Evolutionary conservation across 2,329 filamentous ascomycete genomes (phyloP).

Genomic region (Dactylellina haptotyla): DNA sequence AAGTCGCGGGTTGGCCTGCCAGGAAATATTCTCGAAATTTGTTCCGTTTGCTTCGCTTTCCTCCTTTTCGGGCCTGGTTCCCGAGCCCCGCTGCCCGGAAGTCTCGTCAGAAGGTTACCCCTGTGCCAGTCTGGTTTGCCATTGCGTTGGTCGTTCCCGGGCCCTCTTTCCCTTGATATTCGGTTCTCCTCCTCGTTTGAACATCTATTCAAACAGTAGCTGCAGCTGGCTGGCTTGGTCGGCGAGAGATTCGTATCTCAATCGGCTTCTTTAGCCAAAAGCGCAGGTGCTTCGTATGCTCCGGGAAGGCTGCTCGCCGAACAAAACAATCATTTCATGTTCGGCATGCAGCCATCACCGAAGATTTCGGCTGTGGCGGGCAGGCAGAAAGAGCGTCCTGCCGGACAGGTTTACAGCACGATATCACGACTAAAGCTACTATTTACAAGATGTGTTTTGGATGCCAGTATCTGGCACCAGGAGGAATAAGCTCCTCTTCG

Average conservation of each 20-base stretch:
- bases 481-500: background rate
- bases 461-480: background rate
- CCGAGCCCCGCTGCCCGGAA: conserved; percentile 16
- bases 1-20: conserved; percentile 43
- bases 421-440: conserved; percentile 44
- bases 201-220: background rate
- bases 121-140: conserved; percentile 16
- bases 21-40: conserved; percentile 40
- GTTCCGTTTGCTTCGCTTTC: conserved; percentile 45
- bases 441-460: conserved; percentile 28
- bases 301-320: conserved; percentile 22
- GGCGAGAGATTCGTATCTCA: conserved; percentile 29
- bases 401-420: conserved; percentile 28
- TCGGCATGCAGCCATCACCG: conserved; percentile 16
- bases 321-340: background rate
- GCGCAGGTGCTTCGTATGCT: conserved; percentile 26
- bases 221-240: background rate
- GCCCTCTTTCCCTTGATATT: conserved; percentile 5
- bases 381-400: background rate
- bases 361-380: conserved; percentile 1
- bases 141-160: conserved; percentile 11
- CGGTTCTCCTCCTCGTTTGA: conserved; percentile 13
- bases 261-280: conserved; percentile 25
- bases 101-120: background rate
- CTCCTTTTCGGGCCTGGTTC: conserved; percentile 50